These are phyloP conservation scores for Fraxinus cuspidata DNA, from an alignment of 257 asterid species.

Conservation along the genomic window DNA sequence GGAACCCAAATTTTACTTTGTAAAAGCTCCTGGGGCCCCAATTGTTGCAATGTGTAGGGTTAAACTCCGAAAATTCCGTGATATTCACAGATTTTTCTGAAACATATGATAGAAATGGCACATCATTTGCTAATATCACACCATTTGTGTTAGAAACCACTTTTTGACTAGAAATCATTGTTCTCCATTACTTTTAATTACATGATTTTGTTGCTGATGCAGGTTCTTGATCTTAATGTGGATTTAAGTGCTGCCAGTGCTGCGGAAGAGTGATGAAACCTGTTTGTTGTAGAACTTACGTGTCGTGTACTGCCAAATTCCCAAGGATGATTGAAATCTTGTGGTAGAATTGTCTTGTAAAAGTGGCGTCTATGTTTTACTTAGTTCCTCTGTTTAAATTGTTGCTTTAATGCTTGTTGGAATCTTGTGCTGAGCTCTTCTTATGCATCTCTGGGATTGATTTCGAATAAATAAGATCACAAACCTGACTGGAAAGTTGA, in stretches of 20 bases:
- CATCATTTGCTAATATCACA: not conserved
- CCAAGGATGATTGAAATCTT: slow-evolving; percentile 11
- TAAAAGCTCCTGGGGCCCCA: too few species aligned
- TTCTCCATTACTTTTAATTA: not conserved
- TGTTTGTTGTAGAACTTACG: slow-evolving; percentile 17
- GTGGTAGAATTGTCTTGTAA: slow-evolving; percentile 27
- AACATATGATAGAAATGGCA: not conserved
- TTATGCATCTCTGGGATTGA: not conserved
- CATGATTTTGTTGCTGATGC: not conserved
- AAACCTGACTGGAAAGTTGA: too few species aligned
- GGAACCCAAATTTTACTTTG: too few species aligned
- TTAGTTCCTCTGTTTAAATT: too few species aligned
- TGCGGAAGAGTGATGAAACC: slow-evolving; percentile 50
- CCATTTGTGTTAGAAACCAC: too few species aligned
- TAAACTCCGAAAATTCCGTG: not conserved
- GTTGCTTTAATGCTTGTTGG: not conserved
- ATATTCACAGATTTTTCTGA: not conserved
- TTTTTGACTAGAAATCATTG: not conserved
- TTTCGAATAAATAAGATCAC: not conserved
- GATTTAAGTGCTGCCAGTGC: slow-evolving; percentile 65
- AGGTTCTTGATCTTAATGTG: slow-evolving; percentile 60
- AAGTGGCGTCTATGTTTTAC: slow-evolving; percentile 13
- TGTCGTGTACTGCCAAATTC: slow-evolving; percentile 19
- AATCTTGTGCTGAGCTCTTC: not conserved
- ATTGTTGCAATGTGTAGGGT: too few species aligned